Evolutionary conservation across 352 stramenopile genomes (phyloP), one percentile per base, ranked within the genome.

Genomic region (Halophytophthora batemanensis): DNA sequence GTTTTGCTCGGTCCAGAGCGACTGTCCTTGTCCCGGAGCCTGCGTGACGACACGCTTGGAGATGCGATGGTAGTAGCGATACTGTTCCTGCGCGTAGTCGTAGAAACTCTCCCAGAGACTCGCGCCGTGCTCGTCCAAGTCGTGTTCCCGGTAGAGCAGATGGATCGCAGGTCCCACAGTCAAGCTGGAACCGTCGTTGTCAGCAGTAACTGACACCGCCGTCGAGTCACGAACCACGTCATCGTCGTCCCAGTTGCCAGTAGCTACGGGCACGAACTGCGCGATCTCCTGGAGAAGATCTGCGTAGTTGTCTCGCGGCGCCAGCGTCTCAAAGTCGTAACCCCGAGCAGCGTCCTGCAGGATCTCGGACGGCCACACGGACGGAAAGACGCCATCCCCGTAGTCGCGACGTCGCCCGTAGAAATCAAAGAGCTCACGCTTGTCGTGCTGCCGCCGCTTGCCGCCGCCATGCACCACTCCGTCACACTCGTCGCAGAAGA

Each of bases 371-470:
- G 86, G 90, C 90, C 90, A 97, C 23, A 78, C 69, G 11, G 84
- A 96, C 13, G 88, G 87, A 48, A 96, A 97, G 8, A 87, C 81
- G 22, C 87, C 88, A 50, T 97, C 85, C 48, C 86, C 85, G 42
- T 96, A 97, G 61, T 98, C 92, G 36, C 93, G 78, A n/a, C 92
- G 79, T 22, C 80, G 80, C 22, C 77, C 84, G 58, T 97, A 98
- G 51, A 77, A 97, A 71, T 98, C 91, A 69, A 96, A 98, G 12
- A 98, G 48, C 23, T 74, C 69, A 11, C 88, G 76, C 37, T 80
- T 93, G 23, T 62, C 33, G 61, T 98, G 93, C 1, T 59, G 19
- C 3, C 69, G 62, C 8, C 92, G 66, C 50, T 90, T 93, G 2
- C 90, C 88, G 15, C 77, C 81, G 14, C 68, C 72, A 53, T 97